Evolutionary conservation across 192 early-diverging fungal genomes (phyloP).

Genomic region (Coemansia sp.): DNA sequence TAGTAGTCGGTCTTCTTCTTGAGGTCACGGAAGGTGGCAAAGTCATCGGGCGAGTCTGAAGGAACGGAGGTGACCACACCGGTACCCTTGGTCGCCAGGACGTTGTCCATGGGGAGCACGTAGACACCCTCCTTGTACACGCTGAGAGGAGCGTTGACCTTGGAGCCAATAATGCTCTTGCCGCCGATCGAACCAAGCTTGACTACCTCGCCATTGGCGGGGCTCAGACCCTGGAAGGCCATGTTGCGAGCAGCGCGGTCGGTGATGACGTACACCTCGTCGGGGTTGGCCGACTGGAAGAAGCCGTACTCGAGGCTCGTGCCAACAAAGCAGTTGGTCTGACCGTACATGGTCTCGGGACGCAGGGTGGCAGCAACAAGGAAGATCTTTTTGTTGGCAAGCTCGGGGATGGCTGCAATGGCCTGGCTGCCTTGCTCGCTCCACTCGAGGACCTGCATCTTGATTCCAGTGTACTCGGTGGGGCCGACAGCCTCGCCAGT

Average conservation of each 20-base stretch:
- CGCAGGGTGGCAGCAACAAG: constrained; percentile 93
- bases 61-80: constrained; percentile 99
- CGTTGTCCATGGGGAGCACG: constrained; percentile 96
- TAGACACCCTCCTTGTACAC: constrained; percentile 72
- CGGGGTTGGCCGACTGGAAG: constrained; percentile 64
- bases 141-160: constrained; percentile 85
- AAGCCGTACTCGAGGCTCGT: constrained; percentile 89
- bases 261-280: constrained; percentile 85
- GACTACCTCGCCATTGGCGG: constrained; percentile 58
- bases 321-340: constrained; percentile 98
- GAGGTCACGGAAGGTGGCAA: constrained; percentile 83
- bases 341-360: constrained; percentile 99
- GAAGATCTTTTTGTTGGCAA: constrained; percentile 76
- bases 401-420: constrained; percentile 48
- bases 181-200: constrained; percentile 78
- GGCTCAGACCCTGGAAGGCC: constrained; percentile 88
- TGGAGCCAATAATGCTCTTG: constrained; percentile 77
- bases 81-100: constrained; percentile 93
- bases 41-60: constrained; percentile 98
- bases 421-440: constrained; percentile 45
- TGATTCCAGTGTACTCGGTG: constrained; percentile 96
- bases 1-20: constrained; percentile 94
- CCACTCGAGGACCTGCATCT: constrained; percentile 79
- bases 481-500: constrained; percentile 91
- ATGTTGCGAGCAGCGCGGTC: constrained; percentile 96